Conservation (phyloP, 345 rosid genomes). For the Nasturtium officinale region DNA sequence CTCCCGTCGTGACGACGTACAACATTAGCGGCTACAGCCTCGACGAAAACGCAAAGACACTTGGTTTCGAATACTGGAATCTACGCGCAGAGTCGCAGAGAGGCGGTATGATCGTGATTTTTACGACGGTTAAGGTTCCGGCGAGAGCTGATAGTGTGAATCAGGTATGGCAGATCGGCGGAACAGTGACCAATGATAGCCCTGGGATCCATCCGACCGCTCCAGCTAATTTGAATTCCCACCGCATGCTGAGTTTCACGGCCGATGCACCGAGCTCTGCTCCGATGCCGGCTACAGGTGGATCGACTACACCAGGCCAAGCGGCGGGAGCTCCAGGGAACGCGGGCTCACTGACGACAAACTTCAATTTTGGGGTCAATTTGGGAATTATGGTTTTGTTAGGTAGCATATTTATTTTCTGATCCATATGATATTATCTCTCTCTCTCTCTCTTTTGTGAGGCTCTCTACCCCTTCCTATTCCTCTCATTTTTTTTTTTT, state of each 20-base stretch:
- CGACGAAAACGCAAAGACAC: constrained; percentile 33
- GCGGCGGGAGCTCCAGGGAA: constrained; percentile 35
- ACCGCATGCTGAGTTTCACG: constrained; percentile 22
- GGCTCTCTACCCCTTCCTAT: background rate
- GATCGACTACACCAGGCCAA: constrained; percentile 18
- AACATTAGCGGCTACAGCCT: constrained; percentile 47
- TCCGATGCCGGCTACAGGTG: constrained; percentile 20
- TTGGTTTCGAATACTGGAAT: constrained; percentile 65
- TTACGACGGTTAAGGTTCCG: constrained; percentile 62
- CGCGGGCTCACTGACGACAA: constrained; percentile 14
- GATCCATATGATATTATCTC: background rate
- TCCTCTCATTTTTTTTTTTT: no score
- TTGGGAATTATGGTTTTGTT: constrained; percentile 32
- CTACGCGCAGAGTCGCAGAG: constrained; percentile 44
- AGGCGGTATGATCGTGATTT: constrained; percentile 42
- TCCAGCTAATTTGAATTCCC: constrained; percentile 40
- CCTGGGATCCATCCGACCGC: constrained; percentile 42
- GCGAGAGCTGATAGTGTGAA: constrained; percentile 51
- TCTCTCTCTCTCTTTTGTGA: background rate
- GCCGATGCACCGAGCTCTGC: background rate
- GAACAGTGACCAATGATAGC: constrained; percentile 42
- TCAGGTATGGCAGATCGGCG: constrained; percentile 90
- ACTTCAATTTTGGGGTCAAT: constrained; percentile 37
- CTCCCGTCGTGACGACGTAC: constrained; percentile 51
- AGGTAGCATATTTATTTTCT: constrained; percentile 23